Percentiles rank a stretch among this genome's conserved stretches.
Conservation (phyloP, 306 rosid species). For the Neltuma alba region DNA sequence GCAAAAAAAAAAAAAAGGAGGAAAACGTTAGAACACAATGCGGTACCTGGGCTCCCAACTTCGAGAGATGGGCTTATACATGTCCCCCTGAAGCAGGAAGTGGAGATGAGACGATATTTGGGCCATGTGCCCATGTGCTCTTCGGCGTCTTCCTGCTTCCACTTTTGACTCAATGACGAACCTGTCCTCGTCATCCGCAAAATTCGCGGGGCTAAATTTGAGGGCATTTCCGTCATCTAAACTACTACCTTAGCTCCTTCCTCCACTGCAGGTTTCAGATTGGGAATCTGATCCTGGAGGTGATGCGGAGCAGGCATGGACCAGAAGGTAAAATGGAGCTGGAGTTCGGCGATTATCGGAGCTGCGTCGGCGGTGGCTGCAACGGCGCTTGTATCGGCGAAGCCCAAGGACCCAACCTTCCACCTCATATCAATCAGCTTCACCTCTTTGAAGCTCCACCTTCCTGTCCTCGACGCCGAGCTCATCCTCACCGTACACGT, state of each 20-base stretch:
- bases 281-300: neutral
- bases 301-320: conserved; percentile 33
- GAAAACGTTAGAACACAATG: too few relatives aligned
- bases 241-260: neutral
- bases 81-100: too few relatives aligned
- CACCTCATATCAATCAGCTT: conserved; percentile 69
- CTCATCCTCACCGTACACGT: conserved; percentile 79
- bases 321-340: conserved; percentile 58
- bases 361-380: conserved; percentile 78
- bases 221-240: neutral
- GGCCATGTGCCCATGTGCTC: neutral
- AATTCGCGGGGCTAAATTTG: neutral
- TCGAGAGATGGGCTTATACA: too few relatives aligned
- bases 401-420: conserved; percentile 88
- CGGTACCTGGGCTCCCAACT: too few relatives aligned
- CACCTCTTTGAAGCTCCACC: conserved; percentile 66
- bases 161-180: neutral
- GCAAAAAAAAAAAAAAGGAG: too few relatives aligned
- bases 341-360: conserved; percentile 74
- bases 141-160: neutral
- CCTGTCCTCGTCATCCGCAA: neutral
- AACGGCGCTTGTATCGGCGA: conserved; percentile 53
- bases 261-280: neutral
- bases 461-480: conserved; percentile 73
- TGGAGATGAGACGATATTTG: neutral